Conservation (phyloP, 2,329 filamentous ascomycete species). For the Colletotrichum neosansevieriae region DNA sequence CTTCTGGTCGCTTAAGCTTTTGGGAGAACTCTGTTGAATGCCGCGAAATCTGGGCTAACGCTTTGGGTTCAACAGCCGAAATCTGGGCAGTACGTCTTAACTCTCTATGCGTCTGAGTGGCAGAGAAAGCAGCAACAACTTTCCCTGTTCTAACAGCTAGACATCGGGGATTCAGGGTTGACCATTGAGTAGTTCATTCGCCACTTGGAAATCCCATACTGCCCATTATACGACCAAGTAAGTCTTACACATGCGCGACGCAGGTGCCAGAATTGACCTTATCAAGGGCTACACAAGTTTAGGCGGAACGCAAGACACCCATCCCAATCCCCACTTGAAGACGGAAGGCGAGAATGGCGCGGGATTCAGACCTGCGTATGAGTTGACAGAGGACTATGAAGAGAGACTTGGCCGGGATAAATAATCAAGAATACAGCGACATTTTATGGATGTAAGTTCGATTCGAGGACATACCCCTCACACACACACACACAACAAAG, state of each 20-base stretch:
- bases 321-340: constrained; percentile 84
- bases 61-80: constrained; percentile 62
- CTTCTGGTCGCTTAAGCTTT: too few relatives aligned
- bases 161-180: background rate
- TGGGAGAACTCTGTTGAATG: background rate
- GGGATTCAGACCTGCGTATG: constrained; percentile 79
- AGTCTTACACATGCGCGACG: background rate
- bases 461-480: background rate
- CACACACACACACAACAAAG: background rate
- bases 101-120: background rate
- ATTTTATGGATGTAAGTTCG: constrained; percentile 1
- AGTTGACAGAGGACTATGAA: constrained; percentile 79
- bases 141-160: background rate
- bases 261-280: background rate
- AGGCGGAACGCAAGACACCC: constrained; percentile 90
- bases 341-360: constrained; percentile 47
- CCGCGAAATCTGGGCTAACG: constrained; percentile 3
- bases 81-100: constrained; percentile 85
- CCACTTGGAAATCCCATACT: constrained; percentile 84
- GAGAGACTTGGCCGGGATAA: constrained; percentile 82
- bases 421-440: constrained; percentile 44
- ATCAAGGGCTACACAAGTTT: constrained; percentile 84
- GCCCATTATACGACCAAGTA: constrained; percentile 80
- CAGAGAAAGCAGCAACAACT: background rate
- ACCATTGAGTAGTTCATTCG: constrained; percentile 74